Evolutionary conservation across 2,329 filamentous ascomycete species (phyloP).

Genomic region (Fusarium sp.): DNA sequence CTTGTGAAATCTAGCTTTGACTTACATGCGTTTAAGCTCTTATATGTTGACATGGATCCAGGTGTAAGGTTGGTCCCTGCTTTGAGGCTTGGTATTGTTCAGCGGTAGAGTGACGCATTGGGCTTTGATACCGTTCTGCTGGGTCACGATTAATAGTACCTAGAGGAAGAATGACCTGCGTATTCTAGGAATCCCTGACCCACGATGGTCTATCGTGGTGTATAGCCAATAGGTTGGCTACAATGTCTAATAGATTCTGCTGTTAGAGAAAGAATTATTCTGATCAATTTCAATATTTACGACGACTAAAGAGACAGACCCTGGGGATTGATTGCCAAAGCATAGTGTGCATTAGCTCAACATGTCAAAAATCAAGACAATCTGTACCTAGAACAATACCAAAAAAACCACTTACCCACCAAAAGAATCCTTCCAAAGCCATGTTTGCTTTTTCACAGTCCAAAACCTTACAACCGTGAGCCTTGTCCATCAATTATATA

Average conservation of each 20-base stretch:
- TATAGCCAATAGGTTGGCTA: too few relatives aligned
- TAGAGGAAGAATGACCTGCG: too few relatives aligned
- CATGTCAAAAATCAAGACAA: neutral
- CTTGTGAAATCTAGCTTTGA: neutral
- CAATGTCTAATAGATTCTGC: too few relatives aligned
- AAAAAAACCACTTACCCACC: too few relatives aligned
- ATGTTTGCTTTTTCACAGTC: conserved; percentile 15
- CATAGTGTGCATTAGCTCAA: neutral
- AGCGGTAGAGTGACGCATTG: conserved; percentile 13
- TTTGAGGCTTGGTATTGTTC: conserved; percentile 26
- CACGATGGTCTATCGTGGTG: too few relatives aligned
- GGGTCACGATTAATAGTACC: neutral
- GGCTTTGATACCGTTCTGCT: conserved; percentile 2
- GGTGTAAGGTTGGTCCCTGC: conserved; percentile 6
- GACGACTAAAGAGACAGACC: too few relatives aligned
- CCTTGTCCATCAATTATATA: neutral
- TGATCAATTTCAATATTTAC: too few relatives aligned
- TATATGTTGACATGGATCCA: neutral
- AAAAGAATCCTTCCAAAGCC: neutral
- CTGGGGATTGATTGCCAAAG: too few relatives aligned
- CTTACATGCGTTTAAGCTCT: neutral
- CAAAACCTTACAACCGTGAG: neutral
- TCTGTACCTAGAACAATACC: neutral
- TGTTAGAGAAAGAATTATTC: too few relatives aligned
- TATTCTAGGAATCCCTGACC: too few relatives aligned